Conservation (phyloP, 1,139 yeast species). For the Diutina sp. region DNA sequence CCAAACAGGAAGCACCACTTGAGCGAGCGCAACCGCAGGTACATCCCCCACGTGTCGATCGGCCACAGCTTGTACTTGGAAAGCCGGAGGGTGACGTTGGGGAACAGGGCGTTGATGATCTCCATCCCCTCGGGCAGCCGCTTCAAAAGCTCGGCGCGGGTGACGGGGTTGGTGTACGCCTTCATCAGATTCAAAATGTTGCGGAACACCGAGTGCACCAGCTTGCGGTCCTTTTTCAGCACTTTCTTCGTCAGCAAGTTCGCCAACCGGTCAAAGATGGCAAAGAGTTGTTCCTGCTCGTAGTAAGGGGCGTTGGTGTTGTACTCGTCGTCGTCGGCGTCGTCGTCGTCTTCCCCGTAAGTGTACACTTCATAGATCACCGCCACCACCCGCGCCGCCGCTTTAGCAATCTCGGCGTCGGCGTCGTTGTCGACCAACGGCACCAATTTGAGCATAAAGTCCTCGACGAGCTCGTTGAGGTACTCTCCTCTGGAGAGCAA, state of each 20-base stretch:
- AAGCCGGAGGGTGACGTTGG: constrained; percentile 21
- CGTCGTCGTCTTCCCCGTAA: constrained; percentile 19
- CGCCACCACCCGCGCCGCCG: constrained; percentile 52
- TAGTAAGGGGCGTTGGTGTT: constrained; percentile 42
- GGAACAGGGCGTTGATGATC: constrained; percentile 3
- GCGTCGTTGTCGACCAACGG: constrained; percentile 31
- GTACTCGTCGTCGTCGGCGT: constrained; percentile 26
- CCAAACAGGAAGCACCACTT: constrained; percentile 67
- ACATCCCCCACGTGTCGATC: constrained; percentile 57
- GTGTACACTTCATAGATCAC: constrained; percentile 46
- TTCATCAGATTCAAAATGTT: constrained; percentile 43
- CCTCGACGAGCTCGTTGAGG: constrained; percentile 29
- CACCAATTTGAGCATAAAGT: constrained; percentile 21
- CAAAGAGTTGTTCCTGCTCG: constrained; percentile 39
- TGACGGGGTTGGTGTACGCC: constrained; percentile 25
- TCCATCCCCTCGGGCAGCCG: constrained; percentile 27
- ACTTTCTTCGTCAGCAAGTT: constrained; percentile 42
- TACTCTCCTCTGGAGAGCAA: constrained; percentile 25
- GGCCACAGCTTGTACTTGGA: constrained; percentile 43
- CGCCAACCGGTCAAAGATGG: constrained; percentile 32
- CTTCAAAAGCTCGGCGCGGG: constrained; percentile 21
- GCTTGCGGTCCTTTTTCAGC: constrained; percentile 51
- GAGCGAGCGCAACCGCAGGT: constrained; percentile 46
- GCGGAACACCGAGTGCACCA: constrained; percentile 48
- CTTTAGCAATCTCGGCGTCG: constrained; percentile 27